Conservation (phyloP, 2,329 filamentous ascomycete species). For the Cryphonectria parasitica region DNA sequence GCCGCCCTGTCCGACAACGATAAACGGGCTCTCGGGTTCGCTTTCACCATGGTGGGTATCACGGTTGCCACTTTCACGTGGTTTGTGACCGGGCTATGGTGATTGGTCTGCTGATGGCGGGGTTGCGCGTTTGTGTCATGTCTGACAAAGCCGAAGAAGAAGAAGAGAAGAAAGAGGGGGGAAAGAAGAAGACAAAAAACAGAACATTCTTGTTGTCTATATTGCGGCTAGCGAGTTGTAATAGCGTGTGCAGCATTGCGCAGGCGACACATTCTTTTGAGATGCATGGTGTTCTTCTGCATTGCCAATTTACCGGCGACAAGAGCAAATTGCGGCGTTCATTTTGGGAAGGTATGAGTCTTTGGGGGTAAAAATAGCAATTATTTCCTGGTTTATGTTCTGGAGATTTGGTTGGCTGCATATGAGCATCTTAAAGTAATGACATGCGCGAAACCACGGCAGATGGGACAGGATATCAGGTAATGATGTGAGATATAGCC, state of each 20-base stretch:
- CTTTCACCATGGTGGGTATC: slow-evolving; percentile 56
- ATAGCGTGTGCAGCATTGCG: slow-evolving; percentile 25
- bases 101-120: neutral
- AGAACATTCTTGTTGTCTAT: slow-evolving; percentile 16
- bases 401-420: slow-evolving; percentile 6
- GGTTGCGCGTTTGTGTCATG: neutral
- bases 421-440: slow-evolving; percentile 28
- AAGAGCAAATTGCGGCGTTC: slow-evolving; percentile 24
- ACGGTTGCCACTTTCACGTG: slow-evolving; percentile 66
- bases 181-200: neutral
- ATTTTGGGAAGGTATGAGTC: slow-evolving; percentile 5
- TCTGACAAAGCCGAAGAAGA: neutral
- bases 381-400: slow-evolving; percentile 13
- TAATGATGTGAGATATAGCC: slow-evolving; percentile 21
- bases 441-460: slow-evolving; percentile 7
- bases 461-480: slow-evolving; percentile 17
- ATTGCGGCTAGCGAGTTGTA: slow-evolving; percentile 15
- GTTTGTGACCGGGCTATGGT: slow-evolving; percentile 59
- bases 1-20: slow-evolving; percentile 53
- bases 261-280: slow-evolving; percentile 20
- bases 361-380: slow-evolving; percentile 14
- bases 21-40: slow-evolving; percentile 52
- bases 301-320: neutral
- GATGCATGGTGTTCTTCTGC: slow-evolving; percentile 3
- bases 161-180: too few relatives aligned